These are phyloP conservation scores for Fusarium napiforme DNA, from an alignment of 2,329 filamentous ascomycete species.

Conservation along the genomic window DNA sequence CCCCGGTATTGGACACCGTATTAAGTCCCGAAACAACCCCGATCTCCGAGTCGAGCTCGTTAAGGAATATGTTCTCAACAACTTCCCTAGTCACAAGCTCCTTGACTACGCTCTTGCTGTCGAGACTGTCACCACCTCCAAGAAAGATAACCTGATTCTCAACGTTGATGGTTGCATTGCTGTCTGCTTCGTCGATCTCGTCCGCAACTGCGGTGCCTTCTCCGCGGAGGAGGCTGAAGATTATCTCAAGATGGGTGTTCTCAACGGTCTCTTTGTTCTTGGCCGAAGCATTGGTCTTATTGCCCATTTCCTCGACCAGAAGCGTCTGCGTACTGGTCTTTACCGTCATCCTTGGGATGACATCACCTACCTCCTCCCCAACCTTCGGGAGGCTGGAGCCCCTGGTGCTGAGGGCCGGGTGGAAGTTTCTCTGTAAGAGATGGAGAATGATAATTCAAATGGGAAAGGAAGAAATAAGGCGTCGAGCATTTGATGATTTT, in stretches of 20 bases:
- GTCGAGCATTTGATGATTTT: conserved; percentile 50
- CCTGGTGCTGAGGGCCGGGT: conserved; percentile 86
- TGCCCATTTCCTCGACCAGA: conserved; percentile 99
- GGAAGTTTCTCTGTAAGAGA: conserved; percentile 79
- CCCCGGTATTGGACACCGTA: conserved; percentile 97
- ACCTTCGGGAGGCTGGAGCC: conserved; percentile 74
- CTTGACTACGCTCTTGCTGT: conserved; percentile 98
- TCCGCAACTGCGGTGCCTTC: conserved; percentile 98
- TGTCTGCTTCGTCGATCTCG: conserved; percentile 97
- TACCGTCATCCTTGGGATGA: conserved; percentile 99
- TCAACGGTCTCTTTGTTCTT: conserved; percentile 99
- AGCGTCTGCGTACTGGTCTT: conserved; percentile 96
- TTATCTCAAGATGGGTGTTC: conserved; percentile 98
- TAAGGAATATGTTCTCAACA: conserved; percentile 97
- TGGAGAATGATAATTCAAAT: conserved; percentile 41
- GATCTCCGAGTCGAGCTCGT: conserved; percentile 99
- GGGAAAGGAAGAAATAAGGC: conserved; percentile 44
- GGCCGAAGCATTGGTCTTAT: conserved; percentile 98
- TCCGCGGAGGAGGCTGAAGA: conserved; percentile 96
- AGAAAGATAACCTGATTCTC: conserved; percentile 99
- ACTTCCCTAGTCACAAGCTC: conserved; percentile 97
- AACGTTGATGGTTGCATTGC: conserved; percentile 99
- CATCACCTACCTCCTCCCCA: conserved; percentile 93
- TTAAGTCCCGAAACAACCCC: conserved; percentile 99
- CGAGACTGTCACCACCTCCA: conserved; percentile 97